Percentiles rank a stretch among this genome's conserved stretches.
These are phyloP conservation scores for Candida verbasci DNA, from an alignment of 805 yeast species.

Conservation along the genomic window DNA sequence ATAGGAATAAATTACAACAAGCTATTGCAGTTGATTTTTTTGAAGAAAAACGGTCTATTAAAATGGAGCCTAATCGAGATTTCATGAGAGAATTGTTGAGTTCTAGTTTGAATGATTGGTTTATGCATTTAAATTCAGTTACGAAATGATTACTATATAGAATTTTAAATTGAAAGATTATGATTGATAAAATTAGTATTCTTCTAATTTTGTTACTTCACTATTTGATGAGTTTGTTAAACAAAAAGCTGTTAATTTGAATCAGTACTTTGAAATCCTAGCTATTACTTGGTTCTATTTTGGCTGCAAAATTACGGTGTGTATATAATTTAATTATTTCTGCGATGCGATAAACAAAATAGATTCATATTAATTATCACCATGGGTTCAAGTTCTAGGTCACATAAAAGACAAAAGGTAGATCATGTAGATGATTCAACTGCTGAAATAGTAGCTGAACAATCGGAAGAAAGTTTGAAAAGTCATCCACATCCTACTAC, in stretches of 20 bases:
- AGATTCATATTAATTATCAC: too few species aligned
- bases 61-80: neutral
- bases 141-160: neutral
- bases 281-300: too few species aligned
- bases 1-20: slow-evolving; percentile 2
- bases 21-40: neutral
- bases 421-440: slow-evolving; percentile 44
- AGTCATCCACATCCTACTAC: slow-evolving; percentile 5
- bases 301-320: too few species aligned
- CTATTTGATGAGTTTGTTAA: too few species aligned
- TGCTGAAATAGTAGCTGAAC: slow-evolving; percentile 65
- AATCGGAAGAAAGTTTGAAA: slow-evolving; percentile 52
- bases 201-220: too few species aligned
- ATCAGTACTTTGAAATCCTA: too few species aligned
- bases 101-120: slow-evolving; percentile 6
- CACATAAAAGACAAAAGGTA: slow-evolving; percentile 45
- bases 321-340: too few species aligned
- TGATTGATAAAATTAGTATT: too few species aligned
- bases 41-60: neutral
- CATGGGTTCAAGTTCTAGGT: slow-evolving; percentile 27
- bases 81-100: slow-evolving; percentile 1
- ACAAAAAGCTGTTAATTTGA: too few species aligned
- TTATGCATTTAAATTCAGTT: neutral
- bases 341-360: slow-evolving; percentile 4
- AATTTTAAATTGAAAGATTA: too few species aligned